Evolutionary conservation across 2,329 filamentous ascomycete species (phyloP), one percentile per base, ranked within the genome.

Genomic region (Monosporascus sp.): DNA sequence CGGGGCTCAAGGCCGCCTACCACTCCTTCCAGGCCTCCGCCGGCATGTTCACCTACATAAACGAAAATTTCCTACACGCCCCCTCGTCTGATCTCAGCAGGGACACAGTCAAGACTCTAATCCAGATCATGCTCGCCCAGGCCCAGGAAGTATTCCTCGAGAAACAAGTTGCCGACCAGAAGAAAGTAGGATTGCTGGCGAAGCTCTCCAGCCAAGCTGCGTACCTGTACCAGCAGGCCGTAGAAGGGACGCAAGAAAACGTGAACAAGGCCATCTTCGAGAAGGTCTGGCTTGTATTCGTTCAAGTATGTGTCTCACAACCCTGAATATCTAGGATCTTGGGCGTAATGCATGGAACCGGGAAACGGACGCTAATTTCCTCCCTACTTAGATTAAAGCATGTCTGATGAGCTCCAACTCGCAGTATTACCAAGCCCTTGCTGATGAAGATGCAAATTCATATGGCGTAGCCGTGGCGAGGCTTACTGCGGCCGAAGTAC

Each of bases 31-130:
- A 99, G 71, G 94, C 94, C 41, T 92, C 93, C 7, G 94, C 94
- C 9, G 94, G 94, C 74, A 99, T 99, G 94, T 99, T 97, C 71
- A 97, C 93, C 50, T 99, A 99, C 66, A 99, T 99, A 75, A 99
- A 99, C 72, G 94, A 99, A 74, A 99, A 99, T 74, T 99, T 99
- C 69, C 77, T 99, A 37, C 94, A 99, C 65, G 94, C 94, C 1
- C 94, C 95, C 1, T 97, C 92, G 8, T 92, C 90, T n/a, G 94
- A 99, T 66, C 74, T 99, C 47, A 97, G 92, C 69, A 79, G 94
- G 55, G 93, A 99, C 49, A 99, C 94, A 0, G 90, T 99, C 65
- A 97, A 97, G 74, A 91, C 90, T 0, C 73, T 99, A 59, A 97
- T 99, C 67, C 83, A 86, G 49, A 84, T 99, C 54, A 97, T 90